Evolutionary conservation across 2,329 filamentous ascomycete species (phyloP), one percentile per base, ranked within the genome.

Genomic region (Madurella fahalii): DNA sequence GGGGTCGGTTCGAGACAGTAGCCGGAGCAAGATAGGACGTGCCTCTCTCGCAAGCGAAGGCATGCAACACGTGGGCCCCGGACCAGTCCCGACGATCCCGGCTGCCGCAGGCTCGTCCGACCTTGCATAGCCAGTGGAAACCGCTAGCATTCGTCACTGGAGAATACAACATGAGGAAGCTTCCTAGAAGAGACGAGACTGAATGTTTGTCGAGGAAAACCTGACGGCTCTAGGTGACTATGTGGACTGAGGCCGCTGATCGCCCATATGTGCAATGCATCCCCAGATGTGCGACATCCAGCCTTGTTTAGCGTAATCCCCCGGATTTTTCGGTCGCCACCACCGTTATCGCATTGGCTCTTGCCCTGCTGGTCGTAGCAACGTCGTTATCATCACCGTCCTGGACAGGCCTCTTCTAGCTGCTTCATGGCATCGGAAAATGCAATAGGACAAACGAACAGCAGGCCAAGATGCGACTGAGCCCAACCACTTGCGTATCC

Each of bases 401-500:
- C 17, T 25, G 47, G 9, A 17, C 12, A 18, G 31, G 18, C 9
- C 9, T 15, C 41, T 32, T 44, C 53, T n/a, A 47, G 53, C 50
- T 54, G n/a, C 16, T 37, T 15, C 25, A 9, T 44, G n/a, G 45
- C 31, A 20, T 34, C n/a, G 25, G 18, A 50, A 44, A 49, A 47
- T 5, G 11, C 32, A 56, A 45, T 37, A 39, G 39, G 13, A 18
- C 17, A 17, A 47, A 37, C 30, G 50, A 49, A 41, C 47, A 54
- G 37, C 43, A 50, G 44, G 46, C 48, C 52, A 49, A 56, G 54
- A 52, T 31, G 46, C 51, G 43, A 47, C 48, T 41, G 47, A 25
- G 53, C 50, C 59, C 59, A 61, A 61, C 54, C 59, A 56, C 50
- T 41, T 37, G 9, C 42, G 49, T 41, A 25, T n/a, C 40, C 18